Percentiles rank a stretch among this genome's conserved stretches.
phyloP scores from a whole-genome alignment of 805 yeast species.

The Metschnikowia continentalis region DNA sequence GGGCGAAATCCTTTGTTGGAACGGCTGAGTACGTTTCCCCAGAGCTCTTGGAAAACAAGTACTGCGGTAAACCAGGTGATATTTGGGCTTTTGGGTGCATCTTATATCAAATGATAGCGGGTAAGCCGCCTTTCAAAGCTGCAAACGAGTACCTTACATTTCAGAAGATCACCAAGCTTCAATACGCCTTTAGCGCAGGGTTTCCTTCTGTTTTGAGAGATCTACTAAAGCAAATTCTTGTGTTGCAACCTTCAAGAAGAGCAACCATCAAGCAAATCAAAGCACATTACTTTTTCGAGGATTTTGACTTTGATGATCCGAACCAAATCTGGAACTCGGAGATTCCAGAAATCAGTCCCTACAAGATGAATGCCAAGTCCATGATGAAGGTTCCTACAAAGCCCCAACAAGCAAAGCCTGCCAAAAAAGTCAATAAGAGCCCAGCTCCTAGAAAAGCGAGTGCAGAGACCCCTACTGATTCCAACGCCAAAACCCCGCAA shows the following conservation, averaged over 20 bases:
- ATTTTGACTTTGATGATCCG: conserved; percentile 62
- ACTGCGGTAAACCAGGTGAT: conserved; percentile 58
- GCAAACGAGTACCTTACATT: conserved; percentile 77
- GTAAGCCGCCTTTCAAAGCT: conserved; percentile 77
- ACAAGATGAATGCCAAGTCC: conserved; percentile 69
- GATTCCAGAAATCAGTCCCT: conserved; percentile 68
- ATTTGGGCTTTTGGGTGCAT: conserved; percentile 63
- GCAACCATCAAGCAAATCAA: conserved; percentile 55
- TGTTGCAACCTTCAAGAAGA: conserved; percentile 67
- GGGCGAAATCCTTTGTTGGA: conserved; percentile 80
- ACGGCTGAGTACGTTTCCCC: conserved; percentile 85
- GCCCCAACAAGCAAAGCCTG: conserved; percentile 4
- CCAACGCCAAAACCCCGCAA: conserved; percentile 2
- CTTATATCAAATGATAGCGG: conserved; percentile 59
- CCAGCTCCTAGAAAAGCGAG: conserved; percentile 3
- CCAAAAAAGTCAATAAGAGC: conserved; percentile 3
- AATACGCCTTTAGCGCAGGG: conserved; percentile 64
- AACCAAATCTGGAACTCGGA: conserved; percentile 62
- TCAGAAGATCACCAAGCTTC: conserved; percentile 75
- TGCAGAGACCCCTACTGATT: not conserved
- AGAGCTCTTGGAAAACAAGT: conserved; percentile 68
- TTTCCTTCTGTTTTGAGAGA: conserved; percentile 60
- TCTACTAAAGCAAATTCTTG: conserved; percentile 61
- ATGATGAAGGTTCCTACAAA: conserved; percentile 67
- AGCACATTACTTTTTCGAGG: conserved; percentile 66